phyloP scores from a whole-genome alignment of 2,329 filamentous ascomycete species.

The Colletotrichum filicis region DNA sequence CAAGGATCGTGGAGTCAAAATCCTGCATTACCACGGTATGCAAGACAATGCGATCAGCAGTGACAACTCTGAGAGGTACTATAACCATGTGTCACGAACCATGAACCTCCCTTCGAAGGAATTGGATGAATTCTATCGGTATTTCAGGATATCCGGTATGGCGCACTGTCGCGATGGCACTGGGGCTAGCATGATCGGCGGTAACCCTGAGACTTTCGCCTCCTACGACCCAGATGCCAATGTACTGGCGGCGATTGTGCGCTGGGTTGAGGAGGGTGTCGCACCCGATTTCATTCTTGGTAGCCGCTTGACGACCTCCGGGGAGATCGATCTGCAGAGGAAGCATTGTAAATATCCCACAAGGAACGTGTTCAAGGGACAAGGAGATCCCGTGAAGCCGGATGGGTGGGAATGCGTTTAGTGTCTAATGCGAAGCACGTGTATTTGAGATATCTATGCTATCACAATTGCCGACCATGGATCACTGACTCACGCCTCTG shows the following conservation, averaged over 20 bases:
- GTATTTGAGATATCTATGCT: neutral
- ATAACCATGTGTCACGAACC: slow-evolving; percentile 55
- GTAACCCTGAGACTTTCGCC: slow-evolving; percentile 30
- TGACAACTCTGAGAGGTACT: slow-evolving; percentile 59
- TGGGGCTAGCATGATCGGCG: slow-evolving; percentile 51
- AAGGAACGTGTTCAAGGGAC: slow-evolving; percentile 44
- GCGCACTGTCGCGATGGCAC: slow-evolving; percentile 60
- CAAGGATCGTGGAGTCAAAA: slow-evolving; percentile 54
- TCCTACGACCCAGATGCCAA: slow-evolving; percentile 51
- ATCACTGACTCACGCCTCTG: neutral
- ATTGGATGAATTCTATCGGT: slow-evolving; percentile 55
- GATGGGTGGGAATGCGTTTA: slow-evolving; percentile 44
- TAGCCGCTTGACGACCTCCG: slow-evolving; percentile 41
- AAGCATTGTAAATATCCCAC: slow-evolving; percentile 49
- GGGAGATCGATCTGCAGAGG: slow-evolving; percentile 44
- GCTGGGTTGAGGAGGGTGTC: slow-evolving; percentile 59
- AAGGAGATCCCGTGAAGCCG: slow-evolving; percentile 39
- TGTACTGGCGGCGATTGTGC: slow-evolving; percentile 57
- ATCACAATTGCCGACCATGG: neutral
- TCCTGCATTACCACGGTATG: slow-evolving; percentile 59
- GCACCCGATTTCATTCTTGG: slow-evolving; percentile 53
- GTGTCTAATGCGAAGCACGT: neutral
- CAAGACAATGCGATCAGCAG: slow-evolving; percentile 54
- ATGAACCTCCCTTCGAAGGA: slow-evolving; percentile 47
- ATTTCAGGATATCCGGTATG: slow-evolving; percentile 63